Evolutionary conservation across 176 grass and related monocot genomes (phyloP).

Genomic region (Phyllostachys edulis): DNA sequence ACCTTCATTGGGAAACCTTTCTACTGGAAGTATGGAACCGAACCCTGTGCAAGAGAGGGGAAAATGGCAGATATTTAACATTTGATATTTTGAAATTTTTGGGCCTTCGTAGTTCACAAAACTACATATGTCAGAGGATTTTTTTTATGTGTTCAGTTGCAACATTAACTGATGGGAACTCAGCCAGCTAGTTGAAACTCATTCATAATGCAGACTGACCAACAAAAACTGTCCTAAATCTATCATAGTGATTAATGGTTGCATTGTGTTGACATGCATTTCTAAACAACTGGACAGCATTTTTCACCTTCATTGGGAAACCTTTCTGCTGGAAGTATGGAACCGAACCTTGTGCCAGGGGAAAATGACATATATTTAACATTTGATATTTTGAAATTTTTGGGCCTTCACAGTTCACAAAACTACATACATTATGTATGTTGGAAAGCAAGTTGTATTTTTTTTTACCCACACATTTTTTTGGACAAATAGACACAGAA

Average conservation of each 20-base stretch:
- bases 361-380: background rate
- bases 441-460: background rate
- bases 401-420: background rate
- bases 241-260: too few species aligned
- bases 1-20: background rate
- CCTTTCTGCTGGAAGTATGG: background rate
- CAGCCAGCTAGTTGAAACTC: too few species aligned
- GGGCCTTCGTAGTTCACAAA: too few species aligned
- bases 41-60: background rate
- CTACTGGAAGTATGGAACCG: background rate
- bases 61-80: background rate
- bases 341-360: background rate
- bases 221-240: too few species aligned
- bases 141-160: too few species aligned
- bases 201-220: too few species aligned
- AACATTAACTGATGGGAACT: too few species aligned
- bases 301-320: slow-evolving; percentile 6
- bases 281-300: background rate
- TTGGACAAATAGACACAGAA: background rate
- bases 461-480: background rate
- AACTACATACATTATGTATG: background rate
- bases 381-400: background rate
- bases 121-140: too few species aligned
- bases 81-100: background rate
- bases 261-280: background rate